A percentile compares a stretch with the other conserved stretches of the same genome.
Evolutionary conservation across 305 asterid genomes (phyloP).

Genomic region (Fraxinus angustifolia): DNA sequence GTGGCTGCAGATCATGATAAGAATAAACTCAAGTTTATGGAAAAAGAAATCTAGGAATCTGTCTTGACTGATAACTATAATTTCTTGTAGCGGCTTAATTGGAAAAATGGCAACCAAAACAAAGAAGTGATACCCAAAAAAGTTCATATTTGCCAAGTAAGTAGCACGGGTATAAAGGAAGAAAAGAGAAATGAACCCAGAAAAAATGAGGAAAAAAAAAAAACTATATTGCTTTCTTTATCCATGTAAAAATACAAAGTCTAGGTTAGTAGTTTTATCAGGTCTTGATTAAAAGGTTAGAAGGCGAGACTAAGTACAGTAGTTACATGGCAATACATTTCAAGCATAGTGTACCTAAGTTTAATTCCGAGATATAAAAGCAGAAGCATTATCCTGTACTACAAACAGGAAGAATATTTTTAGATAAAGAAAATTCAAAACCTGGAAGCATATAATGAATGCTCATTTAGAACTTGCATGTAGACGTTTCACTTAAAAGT

Average conservation of each 20-base stretch:
- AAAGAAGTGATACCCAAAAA: conserved; percentile 2
- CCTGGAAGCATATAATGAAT: conserved; percentile 17
- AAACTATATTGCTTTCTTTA: neutral
- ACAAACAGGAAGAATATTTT: conserved; percentile 2
- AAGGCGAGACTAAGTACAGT: neutral
- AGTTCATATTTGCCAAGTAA: neutral
- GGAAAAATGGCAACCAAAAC: conserved; percentile 18
- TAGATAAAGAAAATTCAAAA: conserved; percentile 8
- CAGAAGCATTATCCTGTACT: conserved; percentile 18
- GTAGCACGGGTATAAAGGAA: neutral
- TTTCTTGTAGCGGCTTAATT: conserved; percentile 18
- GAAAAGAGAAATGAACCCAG: neutral
- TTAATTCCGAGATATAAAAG: conserved; percentile 17
- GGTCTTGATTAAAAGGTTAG: neutral
- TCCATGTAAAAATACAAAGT: neutral
- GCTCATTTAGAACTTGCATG: conserved; percentile 14
- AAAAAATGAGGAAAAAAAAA: neutral
- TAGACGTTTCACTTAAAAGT: neutral
- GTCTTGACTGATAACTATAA: conserved; percentile 16
- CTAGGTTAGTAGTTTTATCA: neutral
- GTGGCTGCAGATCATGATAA: conserved; percentile 59
- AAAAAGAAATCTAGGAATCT: conserved; percentile 18
- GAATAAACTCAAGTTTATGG: conserved; percentile 31
- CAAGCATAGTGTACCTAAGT: neutral
- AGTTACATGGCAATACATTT: neutral